These are phyloP conservation scores for Starmerella lactis-condensi DNA, from an alignment of 805 yeast genomes.

Conservation along the genomic window DNA sequence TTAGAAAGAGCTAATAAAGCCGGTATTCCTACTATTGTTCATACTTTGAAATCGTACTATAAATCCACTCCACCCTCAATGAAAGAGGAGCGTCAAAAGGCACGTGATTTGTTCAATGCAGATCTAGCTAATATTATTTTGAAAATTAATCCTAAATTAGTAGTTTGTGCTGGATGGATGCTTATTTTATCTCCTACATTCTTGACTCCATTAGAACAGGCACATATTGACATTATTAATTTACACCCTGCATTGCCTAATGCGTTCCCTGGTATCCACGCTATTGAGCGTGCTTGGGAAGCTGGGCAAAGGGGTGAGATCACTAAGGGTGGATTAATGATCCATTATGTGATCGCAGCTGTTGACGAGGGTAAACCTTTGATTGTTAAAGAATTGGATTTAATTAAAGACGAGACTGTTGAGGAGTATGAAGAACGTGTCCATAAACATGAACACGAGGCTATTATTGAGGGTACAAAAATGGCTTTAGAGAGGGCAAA, in stretches of 20 bases:
- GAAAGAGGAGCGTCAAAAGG: slow-evolving; percentile 35
- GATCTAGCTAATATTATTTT: slow-evolving; percentile 60
- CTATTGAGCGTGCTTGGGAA: slow-evolving; percentile 89
- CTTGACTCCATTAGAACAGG: slow-evolving; percentile 42
- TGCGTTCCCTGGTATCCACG: slow-evolving; percentile 91
- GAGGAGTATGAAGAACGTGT: slow-evolving; percentile 70
- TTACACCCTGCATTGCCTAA: slow-evolving; percentile 96
- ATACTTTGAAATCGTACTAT: slow-evolving; percentile 55
- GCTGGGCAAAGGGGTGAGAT: slow-evolving; percentile 77
- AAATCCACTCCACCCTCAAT: slow-evolving; percentile 50
- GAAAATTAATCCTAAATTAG: slow-evolving; percentile 48
- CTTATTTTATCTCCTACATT: slow-evolving; percentile 67
- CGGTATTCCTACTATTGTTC: slow-evolving; percentile 49
- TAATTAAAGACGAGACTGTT: slow-evolving; percentile 51
- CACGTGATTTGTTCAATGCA: slow-evolving; percentile 53
- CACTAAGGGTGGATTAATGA: slow-evolving; percentile 78
- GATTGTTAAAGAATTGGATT: slow-evolving; percentile 57
- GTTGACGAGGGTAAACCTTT: slow-evolving; percentile 90
- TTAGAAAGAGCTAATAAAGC: slow-evolving; percentile 56
- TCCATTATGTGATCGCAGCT: slow-evolving; percentile 87
- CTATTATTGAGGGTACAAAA: slow-evolving; percentile 81
- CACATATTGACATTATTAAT: slow-evolving; percentile 63
- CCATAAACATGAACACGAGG: slow-evolving; percentile 68
- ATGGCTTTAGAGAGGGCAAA: slow-evolving; percentile 29
- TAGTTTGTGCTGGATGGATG: slow-evolving; percentile 99